Evolutionary conservation across 169 alveolate species (phyloP), one percentile per base, ranked within the genome.

Genomic region (Plasmodium malariae): DNA sequence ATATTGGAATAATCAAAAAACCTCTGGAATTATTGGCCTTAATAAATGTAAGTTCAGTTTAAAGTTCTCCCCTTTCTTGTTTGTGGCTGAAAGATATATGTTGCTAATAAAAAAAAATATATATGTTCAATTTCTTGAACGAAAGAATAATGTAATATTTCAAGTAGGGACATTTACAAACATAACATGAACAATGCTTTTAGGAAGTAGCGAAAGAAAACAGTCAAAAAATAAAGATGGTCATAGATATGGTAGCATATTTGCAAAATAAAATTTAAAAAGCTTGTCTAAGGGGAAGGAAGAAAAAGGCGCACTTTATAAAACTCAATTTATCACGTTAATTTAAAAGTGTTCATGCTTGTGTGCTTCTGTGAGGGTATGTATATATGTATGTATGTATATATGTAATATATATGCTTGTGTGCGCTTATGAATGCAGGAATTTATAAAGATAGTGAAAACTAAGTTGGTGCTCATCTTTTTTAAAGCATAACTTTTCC

Each of bases 1-100:
- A 24, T 60, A 45, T 12, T 3, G 11, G 45, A 1, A 1, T 30
- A 3, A 59, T 45, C 14, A 7, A 49, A 17, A 30, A 48, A 60
- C 91, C 91, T 67, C 69, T 36, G 91, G 91, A 32, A 28, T 83
- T 67, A 83, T 83, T 45, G 83, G 73, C 45, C 91, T 83, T 51
- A 83, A 49, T 28, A 83, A 65, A 67, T 83, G 51, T 12, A 83
- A 51, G 32, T 21, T 83, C 14, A 83, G 49, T 34, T 83, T 72
- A 37, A 60, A 11, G 19, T 67, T 40, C 49, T 83, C 60, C 14
- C 91, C 91, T 1, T 83, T 57, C 49, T 83, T 67, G 28, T 67
- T 54, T 34, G 40, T 19, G 24, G 73, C 85, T 24, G 91, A 65
- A 37, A 83, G 17, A 48, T 83, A 45, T 67, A 83, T 51, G 37